Conservation (phyloP, 495 filamentous ascomycete genomes). For the Penicillium arizonense region DNA sequence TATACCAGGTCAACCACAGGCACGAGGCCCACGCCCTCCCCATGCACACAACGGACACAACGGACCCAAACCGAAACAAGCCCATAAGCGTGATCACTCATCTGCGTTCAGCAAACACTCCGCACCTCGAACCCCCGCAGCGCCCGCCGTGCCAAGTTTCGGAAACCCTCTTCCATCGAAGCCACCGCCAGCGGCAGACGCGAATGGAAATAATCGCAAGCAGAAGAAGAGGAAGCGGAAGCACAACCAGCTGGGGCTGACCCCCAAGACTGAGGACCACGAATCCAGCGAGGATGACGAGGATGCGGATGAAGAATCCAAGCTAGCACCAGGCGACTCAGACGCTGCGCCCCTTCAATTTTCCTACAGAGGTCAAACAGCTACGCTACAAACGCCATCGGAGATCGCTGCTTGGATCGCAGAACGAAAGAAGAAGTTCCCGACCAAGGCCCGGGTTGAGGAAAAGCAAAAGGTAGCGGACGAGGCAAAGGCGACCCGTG, state of each 20-base stretch:
- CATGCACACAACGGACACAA: slow-evolving; percentile 43
- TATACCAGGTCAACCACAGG: slow-evolving; percentile 17
- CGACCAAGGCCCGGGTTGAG: slow-evolving; percentile 63
- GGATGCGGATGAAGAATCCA: slow-evolving; percentile 66
- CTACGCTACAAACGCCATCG: slow-evolving; percentile 50
- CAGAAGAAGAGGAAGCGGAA: slow-evolving; percentile 75
- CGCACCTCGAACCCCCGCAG: slow-evolving; percentile 43
- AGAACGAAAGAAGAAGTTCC: slow-evolving; percentile 74
- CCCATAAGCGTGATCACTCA: slow-evolving; percentile 40
- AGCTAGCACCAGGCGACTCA: slow-evolving; percentile 33
- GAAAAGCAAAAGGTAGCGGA: slow-evolving; percentile 47
- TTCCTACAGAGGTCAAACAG: slow-evolving; percentile 40
- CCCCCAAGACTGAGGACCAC: slow-evolving; percentile 68
- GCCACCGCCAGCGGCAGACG: slow-evolving; percentile 50
- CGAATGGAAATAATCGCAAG: slow-evolving; percentile 25
- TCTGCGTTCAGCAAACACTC: slow-evolving; percentile 42
- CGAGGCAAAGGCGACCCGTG: slow-evolving; percentile 39
- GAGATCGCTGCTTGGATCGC: slow-evolving; percentile 79
- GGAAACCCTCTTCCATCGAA: slow-evolving; percentile 59
- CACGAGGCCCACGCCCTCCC: slow-evolving; percentile 41
- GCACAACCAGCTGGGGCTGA: slow-evolving; percentile 77
- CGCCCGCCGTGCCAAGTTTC: slow-evolving; percentile 62
- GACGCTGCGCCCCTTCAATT: slow-evolving; percentile 39
- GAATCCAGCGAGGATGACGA: slow-evolving; percentile 72
- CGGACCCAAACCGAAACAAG: slow-evolving; percentile 31